Evolutionary conservation across 129 eudicot genomes (phyloP), one percentile per base, ranked within the genome.

Genomic region (Flaveria sonorensis): DNA sequence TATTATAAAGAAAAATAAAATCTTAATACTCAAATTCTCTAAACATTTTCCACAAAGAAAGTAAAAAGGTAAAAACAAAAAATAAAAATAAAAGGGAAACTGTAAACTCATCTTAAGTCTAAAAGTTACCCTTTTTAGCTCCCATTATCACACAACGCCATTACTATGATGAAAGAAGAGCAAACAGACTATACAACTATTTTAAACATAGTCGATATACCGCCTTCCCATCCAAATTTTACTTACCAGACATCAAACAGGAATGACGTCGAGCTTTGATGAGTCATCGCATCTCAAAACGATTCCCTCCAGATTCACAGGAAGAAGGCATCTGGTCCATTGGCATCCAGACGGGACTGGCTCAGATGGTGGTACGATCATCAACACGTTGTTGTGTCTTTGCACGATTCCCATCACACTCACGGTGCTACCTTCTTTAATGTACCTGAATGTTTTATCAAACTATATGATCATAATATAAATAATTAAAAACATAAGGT

Each of bases 361-460:
- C 55, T 86, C 93, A 13, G 88, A 79, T n/a, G 93, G 90, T 47
- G 93, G 88, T 50, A 88, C 87, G 7, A 88, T 88, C 93, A 88
- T 88, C 72, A 88, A 79, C 73, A 88, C 90, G 15, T 88, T 88
- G 24, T 88, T 89, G 40, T 88, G 87, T 76, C 93, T 79, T 73
- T 86, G 90, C 10, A 88, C 93, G 10, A 88, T 81, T 77, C 90
- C 93, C 93, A 88, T 84, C 45, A 88, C 87, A 64, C 90, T 88
- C 55, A 88, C 93, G 0, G 90, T 86, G 75, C 90, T 88, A 47
- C 90, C 93, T 86, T 88, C 93, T 78, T 88, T 86, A 36, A 88
- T 84, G 79, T 85, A 86, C 82, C 93, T 88, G 75, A 0, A 18
- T 16, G 18, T 8, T 72, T 23, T 40, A 24, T 40, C 26, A 76